Evolutionary conservation across 2,329 filamentous ascomycete species (phyloP), one percentile per base, ranked within the genome.

Genomic region (Stemphylium beticola): DNA sequence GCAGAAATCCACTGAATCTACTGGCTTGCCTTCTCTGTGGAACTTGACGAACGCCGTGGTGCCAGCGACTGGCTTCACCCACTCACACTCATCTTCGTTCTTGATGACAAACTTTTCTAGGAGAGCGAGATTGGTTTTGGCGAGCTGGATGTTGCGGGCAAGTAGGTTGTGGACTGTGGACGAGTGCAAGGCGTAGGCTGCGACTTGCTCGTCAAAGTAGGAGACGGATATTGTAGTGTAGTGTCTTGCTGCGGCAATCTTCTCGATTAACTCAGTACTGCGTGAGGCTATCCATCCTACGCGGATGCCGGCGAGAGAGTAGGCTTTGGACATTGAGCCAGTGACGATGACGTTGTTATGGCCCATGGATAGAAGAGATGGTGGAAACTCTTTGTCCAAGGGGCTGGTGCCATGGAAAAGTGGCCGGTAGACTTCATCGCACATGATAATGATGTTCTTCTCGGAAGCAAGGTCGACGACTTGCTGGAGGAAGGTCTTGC

Each of bases 201-300:
- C 92, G 10, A 96, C 81, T 44, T 85, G 83, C 71, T 96, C 91
- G 71, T 96, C 91, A 6, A 96, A 78, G 67, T 88, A 86, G n/a
- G 89, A 90, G 0, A 96, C 91, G 34, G 88, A 90, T 66, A 96
- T 96, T 22, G 90, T 92, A 3, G 91, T 96, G 78, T 95, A 96
- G 73, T 95, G 88, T 36, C 91, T 82, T 1, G 87, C 87, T 12
- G 79, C 75, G 10, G 87, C 85, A 58, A 90, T 81, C 12, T 81
- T 78, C 45, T 87, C 82, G 48, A 93, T 82, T 51, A 96, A 81
- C 0, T 78, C 76, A 4, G 72, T 69, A 72, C 86, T 84, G 22
- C 85, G 85, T 12, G 87, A 88, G 3, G 89, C 90, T 53, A 93
- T 82, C 92, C 92, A 97, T 29, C 92, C 92, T 1, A 93, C 76